Conservation (phyloP, 2,329 filamentous ascomycete genomes). For the Trichoderma hamatum region DNA sequence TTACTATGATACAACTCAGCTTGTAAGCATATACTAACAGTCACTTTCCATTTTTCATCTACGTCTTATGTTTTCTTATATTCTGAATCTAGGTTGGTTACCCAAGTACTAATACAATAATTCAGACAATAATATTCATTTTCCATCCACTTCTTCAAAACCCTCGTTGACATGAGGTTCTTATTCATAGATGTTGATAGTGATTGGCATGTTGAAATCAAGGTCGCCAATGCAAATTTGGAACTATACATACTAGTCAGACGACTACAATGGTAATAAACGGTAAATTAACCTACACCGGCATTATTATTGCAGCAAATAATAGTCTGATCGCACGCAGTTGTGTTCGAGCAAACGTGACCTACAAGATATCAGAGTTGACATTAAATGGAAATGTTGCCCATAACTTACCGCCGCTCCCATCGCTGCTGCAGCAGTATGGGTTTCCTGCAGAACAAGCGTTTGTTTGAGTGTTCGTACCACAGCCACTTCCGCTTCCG, state of each 20-base stretch:
- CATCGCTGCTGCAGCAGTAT: slow-evolving; percentile 11
- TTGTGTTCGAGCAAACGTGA: slow-evolving; percentile 6
- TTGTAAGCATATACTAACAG: background rate
- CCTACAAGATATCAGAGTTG: background rate
- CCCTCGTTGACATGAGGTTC: no score
- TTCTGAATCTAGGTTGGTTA: background rate
- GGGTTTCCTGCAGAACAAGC: slow-evolving; percentile 1
- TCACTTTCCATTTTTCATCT: background rate
- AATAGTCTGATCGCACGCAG: background rate
- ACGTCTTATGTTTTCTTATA: background rate
- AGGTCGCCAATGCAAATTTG: slow-evolving; percentile 18
- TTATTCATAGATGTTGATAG: slow-evolving; percentile 13
- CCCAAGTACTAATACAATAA: background rate
- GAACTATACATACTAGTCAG: background rate
- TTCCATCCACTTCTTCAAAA: no score
- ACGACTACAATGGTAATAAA: background rate
- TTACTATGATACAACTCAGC: background rate
- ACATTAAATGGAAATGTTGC: background rate
- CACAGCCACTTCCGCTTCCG: background rate
- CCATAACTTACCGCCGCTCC: slow-evolving; percentile 1
- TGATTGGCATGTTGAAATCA: slow-evolving; percentile 13
- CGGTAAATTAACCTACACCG: background rate
- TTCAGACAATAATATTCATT: no score
- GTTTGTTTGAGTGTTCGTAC: background rate
- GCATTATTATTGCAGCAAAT: slow-evolving; percentile 19